Evolutionary conservation across 2,329 filamentous ascomycete species (phyloP).

Genomic region (Coleophoma eucalyptorum): DNA sequence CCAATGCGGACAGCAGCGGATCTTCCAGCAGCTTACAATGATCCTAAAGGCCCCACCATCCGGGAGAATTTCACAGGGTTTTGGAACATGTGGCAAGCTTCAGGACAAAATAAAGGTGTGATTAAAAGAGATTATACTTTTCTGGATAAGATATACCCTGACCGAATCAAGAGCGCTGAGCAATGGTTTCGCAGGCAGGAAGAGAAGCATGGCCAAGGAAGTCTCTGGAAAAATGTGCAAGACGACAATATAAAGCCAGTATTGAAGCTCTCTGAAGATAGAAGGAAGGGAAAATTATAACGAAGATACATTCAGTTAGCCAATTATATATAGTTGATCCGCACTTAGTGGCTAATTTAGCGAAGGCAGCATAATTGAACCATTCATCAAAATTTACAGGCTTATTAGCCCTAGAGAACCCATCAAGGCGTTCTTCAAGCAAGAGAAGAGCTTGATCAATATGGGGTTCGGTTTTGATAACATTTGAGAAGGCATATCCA

Average conservation of each 20-base stretch:
- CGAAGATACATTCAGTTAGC: too few species aligned
- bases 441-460: too few species aligned
- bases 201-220: conserved; percentile 29
- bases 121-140: conserved; percentile 42
- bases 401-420: too few species aligned
- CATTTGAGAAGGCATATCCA: too few species aligned
- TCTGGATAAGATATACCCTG: conserved; percentile 47
- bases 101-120: conserved; percentile 14
- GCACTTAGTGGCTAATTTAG: too few species aligned
- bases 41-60: conserved; percentile 33
- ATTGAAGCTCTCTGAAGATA: conserved; percentile 25
- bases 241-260: conserved; percentile 17
- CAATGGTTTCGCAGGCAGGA: conserved; percentile 43
- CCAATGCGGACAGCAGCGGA: conserved; percentile 13
- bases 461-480: too few species aligned
- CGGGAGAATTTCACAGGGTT: conserved; percentile 41
- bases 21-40: conserved; percentile 30
- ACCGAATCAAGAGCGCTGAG: conserved; percentile 41
- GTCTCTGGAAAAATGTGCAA: conserved; percentile 29
- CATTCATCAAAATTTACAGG: too few species aligned
- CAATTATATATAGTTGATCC: too few species aligned
- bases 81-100: background rate
- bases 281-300: conserved; percentile 8
- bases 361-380: too few species aligned
- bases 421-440: too few species aligned